These are phyloP conservation scores for Onygena corvina DNA, from an alignment of 2,329 filamentous ascomycete genomes.

Conservation along the genomic window DNA sequence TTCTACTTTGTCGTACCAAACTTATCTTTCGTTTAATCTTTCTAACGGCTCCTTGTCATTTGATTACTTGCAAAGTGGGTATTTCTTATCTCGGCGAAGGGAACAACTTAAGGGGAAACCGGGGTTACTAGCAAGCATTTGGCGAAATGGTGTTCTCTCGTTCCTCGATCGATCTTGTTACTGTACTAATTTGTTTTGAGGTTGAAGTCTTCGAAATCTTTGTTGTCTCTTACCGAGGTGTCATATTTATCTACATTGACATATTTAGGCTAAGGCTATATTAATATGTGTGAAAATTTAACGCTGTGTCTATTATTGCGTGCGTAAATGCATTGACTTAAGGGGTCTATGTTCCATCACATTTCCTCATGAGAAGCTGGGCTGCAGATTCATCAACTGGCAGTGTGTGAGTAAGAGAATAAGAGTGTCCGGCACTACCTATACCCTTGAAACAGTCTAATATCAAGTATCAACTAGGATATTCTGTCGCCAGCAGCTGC, in stretches of 20 bases:
- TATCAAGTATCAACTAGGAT: neutral
- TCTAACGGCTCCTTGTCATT: conserved; percentile 1
- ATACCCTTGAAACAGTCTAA: neutral
- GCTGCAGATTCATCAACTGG: neutral
- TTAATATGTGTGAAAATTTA: too few species aligned
- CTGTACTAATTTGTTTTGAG: neutral
- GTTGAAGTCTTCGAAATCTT: neutral
- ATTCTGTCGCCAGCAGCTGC: neutral
- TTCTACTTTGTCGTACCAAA: neutral
- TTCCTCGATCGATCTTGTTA: conserved; percentile 3
- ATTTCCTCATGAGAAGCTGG: too few species aligned
- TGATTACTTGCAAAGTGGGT: conserved; percentile 5
- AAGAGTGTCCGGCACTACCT: conserved; percentile 1
- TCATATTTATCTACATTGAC: neutral
- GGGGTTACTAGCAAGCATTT: conserved; percentile 6
- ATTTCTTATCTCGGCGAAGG: conserved; percentile 7
- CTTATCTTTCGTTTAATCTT: neutral
- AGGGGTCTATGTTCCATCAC: too few species aligned
- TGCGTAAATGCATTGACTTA: too few species aligned
- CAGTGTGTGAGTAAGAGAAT: neutral
- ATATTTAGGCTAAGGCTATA: too few species aligned
- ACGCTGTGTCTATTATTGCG: too few species aligned
- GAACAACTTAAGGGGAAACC: conserved; percentile 2
- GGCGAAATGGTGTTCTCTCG: conserved; percentile 7
- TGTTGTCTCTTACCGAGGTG: neutral